Percentiles rank a stretch among this genome's conserved stretches.
Evolutionary conservation across 2,329 filamentous ascomycete species (phyloP).

Genomic region (Pseudopithomyces maydicus): DNA sequence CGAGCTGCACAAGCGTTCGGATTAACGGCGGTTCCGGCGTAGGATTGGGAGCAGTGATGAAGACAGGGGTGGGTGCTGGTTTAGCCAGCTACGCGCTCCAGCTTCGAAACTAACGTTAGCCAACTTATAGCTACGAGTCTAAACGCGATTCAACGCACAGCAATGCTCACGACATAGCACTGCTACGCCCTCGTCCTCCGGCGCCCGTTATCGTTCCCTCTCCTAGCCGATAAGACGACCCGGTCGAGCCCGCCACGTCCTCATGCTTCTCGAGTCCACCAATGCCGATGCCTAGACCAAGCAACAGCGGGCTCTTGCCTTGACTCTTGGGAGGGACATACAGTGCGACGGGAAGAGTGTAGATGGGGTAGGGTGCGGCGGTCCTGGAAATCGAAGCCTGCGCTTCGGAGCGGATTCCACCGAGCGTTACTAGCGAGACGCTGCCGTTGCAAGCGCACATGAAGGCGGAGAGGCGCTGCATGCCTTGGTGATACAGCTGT

Average conservation of each 20-base stretch:
- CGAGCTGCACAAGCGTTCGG: not conserved
- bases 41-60: not conserved
- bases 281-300: not conserved
- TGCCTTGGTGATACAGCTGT: not conserved
- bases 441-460: not conserved
- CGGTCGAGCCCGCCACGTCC: conserved; percentile 6
- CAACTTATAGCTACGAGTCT: not conserved
- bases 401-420: not conserved
- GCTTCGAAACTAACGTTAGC: too few species aligned
- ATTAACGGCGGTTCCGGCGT: not conserved
- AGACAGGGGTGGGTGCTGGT: too few species aligned
- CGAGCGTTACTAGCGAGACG: not conserved
- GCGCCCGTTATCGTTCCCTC: conserved; percentile 1
- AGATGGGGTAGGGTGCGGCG: not conserved
- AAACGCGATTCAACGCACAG: conserved; percentile 8
- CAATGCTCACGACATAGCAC: conserved; percentile 8
- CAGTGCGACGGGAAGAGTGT: not conserved
- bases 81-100: too few species aligned
- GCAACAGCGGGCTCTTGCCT: too few species aligned
- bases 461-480: not conserved
- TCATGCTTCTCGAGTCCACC: conserved; percentile 10
- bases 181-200: not conserved
- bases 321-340: too few species aligned
- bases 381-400: not conserved
- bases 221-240: not conserved